Evolutionary conservation across 2,329 filamentous ascomycete species (phyloP).

Genomic region (Ceratocystis albifundus): DNA sequence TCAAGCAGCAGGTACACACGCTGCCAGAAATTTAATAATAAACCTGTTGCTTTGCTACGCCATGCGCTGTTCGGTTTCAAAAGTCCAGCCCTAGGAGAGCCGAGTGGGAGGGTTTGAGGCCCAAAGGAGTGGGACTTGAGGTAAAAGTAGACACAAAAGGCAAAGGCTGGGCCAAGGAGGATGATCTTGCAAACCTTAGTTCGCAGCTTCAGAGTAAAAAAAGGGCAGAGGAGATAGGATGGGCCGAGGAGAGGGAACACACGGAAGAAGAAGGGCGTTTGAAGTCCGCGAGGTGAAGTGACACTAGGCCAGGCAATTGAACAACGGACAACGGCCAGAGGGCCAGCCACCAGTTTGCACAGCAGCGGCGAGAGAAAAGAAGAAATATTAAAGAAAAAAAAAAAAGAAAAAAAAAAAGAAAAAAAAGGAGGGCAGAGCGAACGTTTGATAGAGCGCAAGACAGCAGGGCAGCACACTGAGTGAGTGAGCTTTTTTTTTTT

Average conservation of each 20-base stretch:
- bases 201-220: not conserved
- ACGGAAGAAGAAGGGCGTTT: too few species aligned
- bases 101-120: not conserved
- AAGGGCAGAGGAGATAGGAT: not conserved
- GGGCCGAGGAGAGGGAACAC: not conserved
- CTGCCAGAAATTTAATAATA: not conserved
- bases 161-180: not conserved
- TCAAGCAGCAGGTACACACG: not conserved
- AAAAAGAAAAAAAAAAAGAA: not conserved
- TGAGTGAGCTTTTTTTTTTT: not conserved
- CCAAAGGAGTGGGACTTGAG: not conserved
- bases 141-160: slow-evolving; percentile 2
- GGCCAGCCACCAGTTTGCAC: not conserved
- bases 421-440: not conserved
- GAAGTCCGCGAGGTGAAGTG: not conserved
- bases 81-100: slow-evolving; percentile 7
- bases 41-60: slow-evolving; percentile 7
- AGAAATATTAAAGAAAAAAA: too few species aligned
- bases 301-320: not conserved
- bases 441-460: not conserved
- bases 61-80: slow-evolving; percentile 5
- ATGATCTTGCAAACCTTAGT: not conserved
- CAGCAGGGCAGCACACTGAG: not conserved
- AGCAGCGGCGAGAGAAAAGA: not conserved
- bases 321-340: not conserved